Base-by-base conservation (phyloP, 208 protist species). In the Herpetomonas tarakana region DNA sequence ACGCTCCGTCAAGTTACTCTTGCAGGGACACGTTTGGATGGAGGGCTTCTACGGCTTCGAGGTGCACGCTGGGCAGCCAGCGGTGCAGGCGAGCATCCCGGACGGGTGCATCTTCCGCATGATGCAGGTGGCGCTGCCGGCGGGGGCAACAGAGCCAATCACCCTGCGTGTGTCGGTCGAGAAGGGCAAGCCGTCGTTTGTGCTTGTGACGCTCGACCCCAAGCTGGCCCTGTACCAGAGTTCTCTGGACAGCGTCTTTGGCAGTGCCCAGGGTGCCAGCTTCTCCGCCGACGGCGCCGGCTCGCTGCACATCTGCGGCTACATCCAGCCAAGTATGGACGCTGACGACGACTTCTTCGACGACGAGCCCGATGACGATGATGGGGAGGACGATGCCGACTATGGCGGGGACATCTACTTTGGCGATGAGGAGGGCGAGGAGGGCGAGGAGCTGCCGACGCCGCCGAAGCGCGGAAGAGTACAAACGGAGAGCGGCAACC, bases 41-140 rank as follows among this genome's bases (percentile, higher is more conserved):
- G 79, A 93, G 45, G 73, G 74, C 18, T 93, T 93, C 57, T 93
- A 88, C 52, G 86, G 86, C 35, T 7, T 88, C 11, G 86, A 93
- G 62, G 82, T 92, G 12, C 58, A 56, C n/a, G 74, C 68, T 1
- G 86, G 81, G 25, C 62, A 81, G 55, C 47, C 76, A 11, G 41
- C 57, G 46, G 63, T 76, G 12, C 75, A 75, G 60, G 79, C 73
- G 11, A 81, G 77, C n/a, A 84, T 93, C 14, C 63, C 83, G 0
- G 62, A 74, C 9, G 83, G 86, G 21, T 76, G 74, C 53, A 67
- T 84, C 22, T 70, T 93, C 14, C 78, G 81, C 53, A 49, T 93
- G 27, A 87, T 79, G 2, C 83, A 87, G 38, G 55, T 87, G 2
- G 83, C 87, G 0, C 62, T 93, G 25, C 87, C 87, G 2, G 71